Conservation (phyloP, 176 grass and related monocot genomes). For the Triticum dicoccoides region DNA sequence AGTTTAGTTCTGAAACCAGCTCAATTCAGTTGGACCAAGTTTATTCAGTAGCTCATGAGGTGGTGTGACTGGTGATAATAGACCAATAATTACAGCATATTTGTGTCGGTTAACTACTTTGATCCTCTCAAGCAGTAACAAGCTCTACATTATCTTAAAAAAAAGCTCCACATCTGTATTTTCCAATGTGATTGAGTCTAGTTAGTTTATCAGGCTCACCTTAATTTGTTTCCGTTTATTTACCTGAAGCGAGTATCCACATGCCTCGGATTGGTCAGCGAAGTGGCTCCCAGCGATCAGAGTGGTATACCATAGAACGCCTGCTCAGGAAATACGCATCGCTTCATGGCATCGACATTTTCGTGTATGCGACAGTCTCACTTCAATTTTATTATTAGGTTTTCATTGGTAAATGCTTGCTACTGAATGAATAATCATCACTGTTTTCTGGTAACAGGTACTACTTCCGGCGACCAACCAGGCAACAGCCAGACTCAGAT, state of each 20-base stretch:
- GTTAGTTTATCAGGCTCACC: neutral
- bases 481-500: conserved; percentile 5
- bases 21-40: neutral
- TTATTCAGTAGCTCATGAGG: neutral
- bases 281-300: conserved; percentile 71
- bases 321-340: conserved; percentile 82
- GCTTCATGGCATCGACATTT: conserved; percentile 72
- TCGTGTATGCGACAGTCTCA: conserved; percentile 54
- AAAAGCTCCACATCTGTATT: too few relatives aligned
- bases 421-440: neutral
- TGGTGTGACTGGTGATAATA: neutral
- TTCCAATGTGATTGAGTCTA: neutral
- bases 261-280: conserved; percentile 94
- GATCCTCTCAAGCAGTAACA: neutral
- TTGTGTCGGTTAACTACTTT: conserved; percentile 1
- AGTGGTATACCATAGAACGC: conserved; percentile 93
- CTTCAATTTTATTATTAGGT: conserved; percentile 15
- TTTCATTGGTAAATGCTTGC: neutral
- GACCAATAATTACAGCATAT: neutral
- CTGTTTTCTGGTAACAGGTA: conserved; percentile 47
- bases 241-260: conserved; percentile 68
- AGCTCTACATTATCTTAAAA: too few relatives aligned
- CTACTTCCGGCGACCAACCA: conserved; percentile 52
- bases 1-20: neutral
- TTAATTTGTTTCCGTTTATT: conserved; percentile 26